Evolutionary conservation across 148 eudicot genomes (phyloP).

Genomic region (Fagopyrum esculentum): DNA sequence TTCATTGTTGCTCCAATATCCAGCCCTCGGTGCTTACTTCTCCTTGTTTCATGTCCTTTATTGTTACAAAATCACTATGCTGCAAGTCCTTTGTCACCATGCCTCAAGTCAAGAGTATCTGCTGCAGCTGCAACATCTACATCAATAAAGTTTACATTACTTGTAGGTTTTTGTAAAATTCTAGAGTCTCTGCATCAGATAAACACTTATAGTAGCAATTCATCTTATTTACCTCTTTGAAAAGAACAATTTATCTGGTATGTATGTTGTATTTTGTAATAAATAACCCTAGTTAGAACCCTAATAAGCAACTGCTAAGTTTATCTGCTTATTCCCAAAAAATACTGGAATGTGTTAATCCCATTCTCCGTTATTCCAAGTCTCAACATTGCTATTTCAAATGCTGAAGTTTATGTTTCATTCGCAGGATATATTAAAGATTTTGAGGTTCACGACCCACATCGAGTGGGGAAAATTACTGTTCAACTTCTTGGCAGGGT

Average conservation of each 20-base stretch:
- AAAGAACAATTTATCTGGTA: not conserved
- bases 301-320: not conserved
- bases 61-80: too few relatives aligned
- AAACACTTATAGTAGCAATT: too few relatives aligned
- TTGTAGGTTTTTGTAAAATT: too few relatives aligned
- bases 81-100: too few relatives aligned
- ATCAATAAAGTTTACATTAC: not conserved
- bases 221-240: not conserved
- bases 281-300: not conserved
- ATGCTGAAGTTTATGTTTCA: not conserved
- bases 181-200: not conserved
- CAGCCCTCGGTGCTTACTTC: too few relatives aligned
- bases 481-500: slow-evolving; percentile 83
- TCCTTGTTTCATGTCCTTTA: too few relatives aligned
- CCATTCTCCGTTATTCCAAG: not conserved
- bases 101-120: too few relatives aligned
- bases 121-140: too few relatives aligned
- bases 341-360: not conserved
- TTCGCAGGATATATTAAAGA: slow-evolving; percentile 76
- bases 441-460: slow-evolving; percentile 63
- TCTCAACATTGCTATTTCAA: not conserved
- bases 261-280: not conserved
- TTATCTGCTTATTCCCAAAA: not conserved
- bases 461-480: slow-evolving; percentile 70
- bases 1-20: too few relatives aligned